A percentile compares a stretch with the other conserved stretches of the same genome.
Evolutionary conservation across 139 green algal species (phyloP).

Genomic region (Coelastrella sp.): DNA sequence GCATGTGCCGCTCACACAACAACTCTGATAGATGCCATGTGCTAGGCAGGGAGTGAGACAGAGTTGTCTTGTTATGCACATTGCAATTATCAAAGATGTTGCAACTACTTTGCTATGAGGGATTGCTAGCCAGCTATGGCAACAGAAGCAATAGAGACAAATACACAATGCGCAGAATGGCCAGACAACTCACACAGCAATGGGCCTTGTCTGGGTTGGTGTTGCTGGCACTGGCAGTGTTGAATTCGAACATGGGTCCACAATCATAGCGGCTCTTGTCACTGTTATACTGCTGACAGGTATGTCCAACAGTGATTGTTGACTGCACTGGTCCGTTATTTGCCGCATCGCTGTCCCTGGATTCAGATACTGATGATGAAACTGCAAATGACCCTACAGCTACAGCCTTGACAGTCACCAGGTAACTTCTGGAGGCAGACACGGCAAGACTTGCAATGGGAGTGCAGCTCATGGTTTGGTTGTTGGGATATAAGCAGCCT

Average conservation of each 20-base stretch:
- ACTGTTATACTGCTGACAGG: constrained; percentile 2
- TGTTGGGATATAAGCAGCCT: not conserved
- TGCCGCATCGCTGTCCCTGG: not conserved
- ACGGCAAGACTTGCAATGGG: too few relatives aligned
- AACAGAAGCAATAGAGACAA: too few relatives aligned
- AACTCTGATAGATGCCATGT: too few relatives aligned
- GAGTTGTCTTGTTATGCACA: too few relatives aligned
- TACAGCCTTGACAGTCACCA: not conserved
- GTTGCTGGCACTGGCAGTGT: not conserved
- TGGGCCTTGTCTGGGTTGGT: not conserved
- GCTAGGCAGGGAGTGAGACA: too few relatives aligned
- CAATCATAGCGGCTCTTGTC: not conserved
- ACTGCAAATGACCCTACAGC: not conserved
- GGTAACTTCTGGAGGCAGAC: not conserved
- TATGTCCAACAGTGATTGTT: not conserved
- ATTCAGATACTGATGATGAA: not conserved
- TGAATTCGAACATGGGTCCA: not conserved
- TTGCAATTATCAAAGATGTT: too few relatives aligned
- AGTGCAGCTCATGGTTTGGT: not conserved
- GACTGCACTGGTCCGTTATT: not conserved
- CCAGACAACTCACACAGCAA: constrained; percentile 38
- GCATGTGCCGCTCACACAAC: too few relatives aligned
- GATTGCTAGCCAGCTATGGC: too few relatives aligned
- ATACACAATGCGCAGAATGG: too few relatives aligned
- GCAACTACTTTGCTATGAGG: too few relatives aligned